These are phyloP conservation scores for Nevesoporus exiguus DNA, from an alignment of 768 basidiomycete genomes.

Conservation along the genomic window DNA sequence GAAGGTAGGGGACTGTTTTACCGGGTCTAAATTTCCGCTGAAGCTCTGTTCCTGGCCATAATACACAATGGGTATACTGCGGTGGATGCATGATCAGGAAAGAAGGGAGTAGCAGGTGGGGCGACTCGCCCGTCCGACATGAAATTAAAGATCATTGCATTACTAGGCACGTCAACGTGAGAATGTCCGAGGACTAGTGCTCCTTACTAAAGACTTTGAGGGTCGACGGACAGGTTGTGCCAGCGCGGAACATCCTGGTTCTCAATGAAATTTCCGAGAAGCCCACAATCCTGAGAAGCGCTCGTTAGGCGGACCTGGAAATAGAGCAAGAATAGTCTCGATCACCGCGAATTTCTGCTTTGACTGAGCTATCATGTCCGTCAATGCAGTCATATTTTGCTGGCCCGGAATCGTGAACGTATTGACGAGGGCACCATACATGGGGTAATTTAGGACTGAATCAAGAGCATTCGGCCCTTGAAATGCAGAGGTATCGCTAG, in stretches of 20 bases:
- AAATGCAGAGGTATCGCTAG: constrained; percentile 53
- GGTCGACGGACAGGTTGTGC: constrained; percentile 68
- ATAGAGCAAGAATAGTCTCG: background rate
- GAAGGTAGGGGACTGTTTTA: constrained; percentile 29
- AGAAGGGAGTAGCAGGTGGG: background rate
- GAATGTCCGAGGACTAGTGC: background rate
- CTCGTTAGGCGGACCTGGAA: background rate
- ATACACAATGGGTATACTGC: constrained; percentile 73
- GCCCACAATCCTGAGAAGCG: constrained; percentile 19
- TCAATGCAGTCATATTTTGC: constrained; percentile 56
- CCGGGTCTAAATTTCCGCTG: constrained; percentile 61
- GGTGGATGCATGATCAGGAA: background rate
- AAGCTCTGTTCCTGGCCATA: constrained; percentile 79
- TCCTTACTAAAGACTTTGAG: constrained; percentile 63
- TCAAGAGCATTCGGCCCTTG: constrained; percentile 63
- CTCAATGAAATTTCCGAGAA: constrained; percentile 75
- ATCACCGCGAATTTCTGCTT: constrained; percentile 49
- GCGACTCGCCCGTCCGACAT: constrained; percentile 60
- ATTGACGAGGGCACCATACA: constrained; percentile 59
- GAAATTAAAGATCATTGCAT: constrained; percentile 72
- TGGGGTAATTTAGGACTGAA: constrained; percentile 68
- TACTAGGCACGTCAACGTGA: constrained; percentile 38
- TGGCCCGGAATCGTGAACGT: constrained; percentile 72
- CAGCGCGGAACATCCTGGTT: constrained; percentile 78
- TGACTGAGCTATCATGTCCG: constrained; percentile 49